Evolutionary conservation across 331 rosid species (phyloP).

Genomic region (Acacia concinna): DNA sequence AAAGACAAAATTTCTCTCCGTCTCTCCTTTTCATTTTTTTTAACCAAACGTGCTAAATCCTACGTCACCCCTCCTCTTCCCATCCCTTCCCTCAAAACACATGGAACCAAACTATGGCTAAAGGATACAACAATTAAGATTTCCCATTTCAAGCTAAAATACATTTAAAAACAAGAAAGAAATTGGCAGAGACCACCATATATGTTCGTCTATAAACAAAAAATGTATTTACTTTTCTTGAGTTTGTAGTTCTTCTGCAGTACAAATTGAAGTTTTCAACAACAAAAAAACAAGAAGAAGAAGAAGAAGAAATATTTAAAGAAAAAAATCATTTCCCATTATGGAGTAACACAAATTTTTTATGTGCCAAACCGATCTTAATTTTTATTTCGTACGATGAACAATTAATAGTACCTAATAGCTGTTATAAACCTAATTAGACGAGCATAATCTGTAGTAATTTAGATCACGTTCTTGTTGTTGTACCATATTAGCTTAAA

Average conservation of each 20-base stretch:
- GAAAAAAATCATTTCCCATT: not conserved
- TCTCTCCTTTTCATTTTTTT: no score
- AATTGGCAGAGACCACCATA: not conserved
- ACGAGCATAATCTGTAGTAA: not conserved
- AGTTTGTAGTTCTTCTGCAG: not conserved
- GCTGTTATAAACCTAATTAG: not conserved
- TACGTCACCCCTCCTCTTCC: no score
- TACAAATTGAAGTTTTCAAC: not conserved
- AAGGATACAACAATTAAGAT: not conserved
- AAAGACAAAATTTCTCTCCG: no score
- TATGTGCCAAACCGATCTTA: not conserved
- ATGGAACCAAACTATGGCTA: no score
- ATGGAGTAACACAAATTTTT: not conserved
- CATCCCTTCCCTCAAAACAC: no score
- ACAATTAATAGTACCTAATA: not conserved
- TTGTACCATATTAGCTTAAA: not conserved
- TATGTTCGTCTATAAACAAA: not conserved
- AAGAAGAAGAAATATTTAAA: not conserved
- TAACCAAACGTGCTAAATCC: no score
- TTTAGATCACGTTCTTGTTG: not conserved
- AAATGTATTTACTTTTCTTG: not conserved
- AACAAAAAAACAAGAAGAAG: no score
- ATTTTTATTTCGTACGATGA: conserved; percentile 4
- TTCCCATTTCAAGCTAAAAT: not conserved
- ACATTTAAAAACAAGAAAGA: not conserved